Evolutionary conservation across 306 rosid genomes (phyloP).

Genomic region (Sindora glabra): DNA sequence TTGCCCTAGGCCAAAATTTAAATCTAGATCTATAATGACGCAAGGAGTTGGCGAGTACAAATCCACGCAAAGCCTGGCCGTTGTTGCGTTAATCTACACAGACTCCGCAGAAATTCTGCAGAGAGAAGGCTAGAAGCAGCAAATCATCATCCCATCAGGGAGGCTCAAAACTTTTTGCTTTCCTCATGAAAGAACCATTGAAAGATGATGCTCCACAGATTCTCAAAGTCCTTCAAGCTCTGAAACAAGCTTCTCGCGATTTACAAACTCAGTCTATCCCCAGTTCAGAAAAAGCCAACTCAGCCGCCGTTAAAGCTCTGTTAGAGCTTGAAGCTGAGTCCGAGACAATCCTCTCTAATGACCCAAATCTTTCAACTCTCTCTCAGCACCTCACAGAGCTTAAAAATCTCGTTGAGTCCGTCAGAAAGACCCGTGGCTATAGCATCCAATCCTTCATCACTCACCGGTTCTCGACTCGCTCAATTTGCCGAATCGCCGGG

Average conservation of each 20-base stretch:
- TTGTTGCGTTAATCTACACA: too few species aligned
- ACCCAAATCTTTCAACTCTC: conserved; percentile 45
- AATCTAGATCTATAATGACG: too few species aligned
- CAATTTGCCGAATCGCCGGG: conserved; percentile 56
- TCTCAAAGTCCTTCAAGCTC: conserved; percentile 65
- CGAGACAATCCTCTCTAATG: conserved; percentile 49
- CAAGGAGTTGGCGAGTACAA: too few species aligned
- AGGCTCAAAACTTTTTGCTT: too few species aligned
- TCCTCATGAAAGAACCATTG: conserved; percentile 32
- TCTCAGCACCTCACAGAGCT: conserved; percentile 54
- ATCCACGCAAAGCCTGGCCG: too few species aligned
- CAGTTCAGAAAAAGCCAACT: conserved; percentile 34
- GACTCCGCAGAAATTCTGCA: not conserved
- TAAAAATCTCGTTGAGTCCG: conserved; percentile 41
- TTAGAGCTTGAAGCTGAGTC: conserved; percentile 65
- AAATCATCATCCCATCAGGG: too few species aligned
- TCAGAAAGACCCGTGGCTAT: conserved; percentile 15
- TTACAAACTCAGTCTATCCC: conserved; percentile 39
- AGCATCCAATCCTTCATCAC: conserved; percentile 46
- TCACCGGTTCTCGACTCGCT: conserved; percentile 55
- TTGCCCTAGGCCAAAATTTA: too few species aligned
- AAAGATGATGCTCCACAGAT: conserved; percentile 35
- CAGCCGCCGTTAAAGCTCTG: conserved; percentile 70
- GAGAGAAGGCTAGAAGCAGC: not conserved
- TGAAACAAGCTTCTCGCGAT: conserved; percentile 73